These are phyloP conservation scores for Beta corolliflora DNA, from an alignment of 179 eudicot genomes.

Conservation along the genomic window DNA sequence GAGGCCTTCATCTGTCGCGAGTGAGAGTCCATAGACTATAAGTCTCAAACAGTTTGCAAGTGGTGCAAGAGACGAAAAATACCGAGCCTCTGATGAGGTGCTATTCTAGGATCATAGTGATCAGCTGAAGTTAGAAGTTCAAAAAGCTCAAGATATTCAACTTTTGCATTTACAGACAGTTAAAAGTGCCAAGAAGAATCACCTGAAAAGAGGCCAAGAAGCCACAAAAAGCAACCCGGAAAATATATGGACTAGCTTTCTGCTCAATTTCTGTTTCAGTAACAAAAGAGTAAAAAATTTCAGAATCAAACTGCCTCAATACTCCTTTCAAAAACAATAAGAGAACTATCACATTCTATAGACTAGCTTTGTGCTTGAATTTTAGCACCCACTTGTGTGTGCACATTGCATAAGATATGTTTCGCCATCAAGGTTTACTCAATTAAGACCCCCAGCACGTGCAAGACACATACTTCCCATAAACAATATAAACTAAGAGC, in stretches of 20 bases:
- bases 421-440: background rate
- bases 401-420: background rate
- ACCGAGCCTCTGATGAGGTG: constrained; percentile 84
- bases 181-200: constrained; percentile 1
- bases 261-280: constrained; percentile 69
- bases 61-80: constrained; percentile 86
- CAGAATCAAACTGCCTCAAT: background rate
- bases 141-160: background rate
- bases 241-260: constrained; percentile 88
- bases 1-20: constrained; percentile 62
- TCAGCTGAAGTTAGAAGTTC: constrained; percentile 29
- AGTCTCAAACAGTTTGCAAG: constrained; percentile 69
- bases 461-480: background rate
- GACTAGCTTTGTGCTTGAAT: background rate
- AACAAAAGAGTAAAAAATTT: background rate
- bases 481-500: background rate
- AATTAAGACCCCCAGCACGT: background rate
- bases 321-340: background rate
- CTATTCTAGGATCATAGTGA: constrained; percentile 76
- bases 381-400: background rate
- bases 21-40: constrained; percentile 70
- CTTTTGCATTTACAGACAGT: background rate
- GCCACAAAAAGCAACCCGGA: constrained; percentile 91
- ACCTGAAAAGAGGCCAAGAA: constrained; percentile 96
- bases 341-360: background rate